These are phyloP conservation scores for Barnettozyma botsteinii DNA, from an alignment of 805 yeast genomes.

Conservation along the genomic window DNA sequence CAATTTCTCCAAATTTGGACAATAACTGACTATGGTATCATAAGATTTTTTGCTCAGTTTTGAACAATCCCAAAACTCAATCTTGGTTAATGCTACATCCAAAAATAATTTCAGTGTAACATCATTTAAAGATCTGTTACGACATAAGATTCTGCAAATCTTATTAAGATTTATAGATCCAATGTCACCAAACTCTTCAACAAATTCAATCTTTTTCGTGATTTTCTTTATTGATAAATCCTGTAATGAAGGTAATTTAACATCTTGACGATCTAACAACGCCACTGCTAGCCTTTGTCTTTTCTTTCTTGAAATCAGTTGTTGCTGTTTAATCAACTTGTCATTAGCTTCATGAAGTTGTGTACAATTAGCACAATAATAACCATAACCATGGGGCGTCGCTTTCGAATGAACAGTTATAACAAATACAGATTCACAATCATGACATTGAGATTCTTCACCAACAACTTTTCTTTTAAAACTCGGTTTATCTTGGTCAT, in stretches of 20 bases:
- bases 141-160: constrained; percentile 70
- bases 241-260: constrained; percentile 64
- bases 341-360: constrained; percentile 36
- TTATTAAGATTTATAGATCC: constrained; percentile 67
- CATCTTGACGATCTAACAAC: constrained; percentile 63
- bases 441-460: constrained; percentile 55
- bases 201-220: constrained; percentile 61
- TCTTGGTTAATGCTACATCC: constrained; percentile 44
- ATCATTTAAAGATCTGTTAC: constrained; percentile 74
- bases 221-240: constrained; percentile 71
- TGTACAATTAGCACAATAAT: constrained; percentile 61
- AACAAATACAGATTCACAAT: constrained; percentile 53
- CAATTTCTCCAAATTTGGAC: constrained; percentile 64
- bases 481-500: constrained; percentile 22
- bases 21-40: constrained; percentile 64
- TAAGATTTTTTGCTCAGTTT: constrained; percentile 60
- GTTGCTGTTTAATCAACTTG: constrained; percentile 41
- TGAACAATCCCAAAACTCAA: constrained; percentile 93
- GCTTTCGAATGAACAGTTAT: constrained; percentile 62
- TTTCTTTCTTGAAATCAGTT: constrained; percentile 60
- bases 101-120: constrained; percentile 70
- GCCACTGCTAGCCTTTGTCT: constrained; percentile 82
- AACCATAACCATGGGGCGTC: constrained; percentile 46
- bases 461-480: constrained; percentile 31
- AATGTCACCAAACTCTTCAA: constrained; percentile 82